Evolutionary conservation across 176 grass and related monocot species (phyloP).

Genomic region (Paspalum notatum): DNA sequence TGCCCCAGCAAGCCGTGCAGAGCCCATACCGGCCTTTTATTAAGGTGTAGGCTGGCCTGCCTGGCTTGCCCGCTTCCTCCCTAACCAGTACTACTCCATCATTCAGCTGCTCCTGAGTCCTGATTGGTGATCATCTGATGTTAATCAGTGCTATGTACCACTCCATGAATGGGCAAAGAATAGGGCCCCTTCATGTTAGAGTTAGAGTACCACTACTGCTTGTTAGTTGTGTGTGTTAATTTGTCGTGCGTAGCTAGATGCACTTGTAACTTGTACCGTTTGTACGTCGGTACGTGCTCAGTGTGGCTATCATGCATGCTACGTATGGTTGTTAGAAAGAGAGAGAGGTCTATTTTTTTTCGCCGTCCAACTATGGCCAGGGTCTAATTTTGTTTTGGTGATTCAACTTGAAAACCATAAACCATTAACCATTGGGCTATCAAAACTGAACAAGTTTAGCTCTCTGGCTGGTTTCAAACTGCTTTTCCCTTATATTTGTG

Average conservation of each 20-base stretch:
- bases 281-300: not conserved
- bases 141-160: constrained; percentile 19
- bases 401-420: no score
- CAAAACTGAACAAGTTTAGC: no score
- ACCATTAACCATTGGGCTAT: no score
- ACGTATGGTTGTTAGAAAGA: not conserved
- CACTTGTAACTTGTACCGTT: not conserved
- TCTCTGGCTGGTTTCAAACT: no score
- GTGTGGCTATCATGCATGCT: not conserved
- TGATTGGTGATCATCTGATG: not conserved
- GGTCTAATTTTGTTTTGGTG: no score
- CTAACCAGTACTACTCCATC: constrained; percentile 16
- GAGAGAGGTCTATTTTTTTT: no score
- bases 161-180: constrained; percentile 37
- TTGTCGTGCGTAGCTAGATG: not conserved
- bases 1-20: not conserved
- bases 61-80: not conserved
- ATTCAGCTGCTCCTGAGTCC: not conserved
- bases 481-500: no score
- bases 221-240: not conserved
- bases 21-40: constrained; percentile 33
- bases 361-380: no score
- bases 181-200: constrained; percentile 22
- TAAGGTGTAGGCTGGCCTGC: not conserved
- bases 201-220: not conserved